Evolutionary conservation across 2,329 filamentous ascomycete genomes (phyloP), one percentile per base, ranked within the genome.

Genomic region (Leptographium flavum): DNA sequence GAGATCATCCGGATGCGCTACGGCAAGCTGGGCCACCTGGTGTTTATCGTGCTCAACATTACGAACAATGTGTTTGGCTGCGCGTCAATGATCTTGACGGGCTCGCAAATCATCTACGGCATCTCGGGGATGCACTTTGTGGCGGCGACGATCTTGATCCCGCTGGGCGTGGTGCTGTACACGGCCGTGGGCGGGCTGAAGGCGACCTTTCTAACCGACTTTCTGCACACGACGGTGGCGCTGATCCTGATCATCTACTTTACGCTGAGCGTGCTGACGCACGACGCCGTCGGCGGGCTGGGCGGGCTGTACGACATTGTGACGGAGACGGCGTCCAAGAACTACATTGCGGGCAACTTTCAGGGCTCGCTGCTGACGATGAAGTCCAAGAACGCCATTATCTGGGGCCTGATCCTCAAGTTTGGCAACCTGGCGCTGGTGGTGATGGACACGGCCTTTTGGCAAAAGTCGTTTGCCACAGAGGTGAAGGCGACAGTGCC

Each of bases 391-490:
- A 56, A 56, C 14, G 63, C 60, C 3, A 50, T 66, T 3, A 54
- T 64, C 32, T 65, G 64, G 54, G 65, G 64, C 0, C 48, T 72
- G 6, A 63, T 70, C 27, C 56, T 69, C 11, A 69, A 68, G 45
- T 66, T 71, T 39, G 68, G 66, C 14, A 71, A 71, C 43, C 54
- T 71, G 17, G 67, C 65, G 8, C 58, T 70, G 0, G 69, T 71
- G 0, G 58, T 70, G 5, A 71, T 72, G 66, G 63, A 72, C 49
- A 72, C 68, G 4, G 68, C 63, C 2, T 73, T 72, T 54, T 73
- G 67, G 67, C 68, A 71, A 46, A 72, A 73, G 55, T 65, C 63
- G 0, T 72, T 65, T 49, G 63, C 59, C 1, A 52, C 63, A 10
- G 59, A 62, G 47, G 40, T 64, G 6, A 57, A 63, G 17, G 56